phyloP scores from a whole-genome alignment of 78 protist genomes.

The Dictyostelium capitatum region DNA sequence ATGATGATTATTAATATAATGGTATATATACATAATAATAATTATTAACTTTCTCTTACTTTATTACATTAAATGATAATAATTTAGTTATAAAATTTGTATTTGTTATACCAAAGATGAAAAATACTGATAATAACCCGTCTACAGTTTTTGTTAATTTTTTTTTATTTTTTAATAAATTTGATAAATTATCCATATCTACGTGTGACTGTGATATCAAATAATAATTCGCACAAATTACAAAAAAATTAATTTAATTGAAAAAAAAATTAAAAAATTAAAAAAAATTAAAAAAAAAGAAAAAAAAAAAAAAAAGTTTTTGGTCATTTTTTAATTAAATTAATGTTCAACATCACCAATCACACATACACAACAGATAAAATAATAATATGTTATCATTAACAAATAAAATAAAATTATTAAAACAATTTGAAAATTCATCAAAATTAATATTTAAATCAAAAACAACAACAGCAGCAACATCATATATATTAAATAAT shows the following conservation, averaged over 20 bases:
- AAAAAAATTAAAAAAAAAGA: background rate
- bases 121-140: constrained; percentile 27
- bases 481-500: background rate
- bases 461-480: background rate
- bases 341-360: background rate
- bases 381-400: background rate
- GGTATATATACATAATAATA: too few relatives aligned
- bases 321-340: too few relatives aligned
- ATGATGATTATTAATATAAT: too few relatives aligned
- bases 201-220: background rate
- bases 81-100: background rate
- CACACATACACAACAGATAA: background rate
- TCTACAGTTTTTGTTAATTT: constrained; percentile 51
- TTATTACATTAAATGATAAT: background rate
- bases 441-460: background rate
- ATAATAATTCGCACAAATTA: background rate
- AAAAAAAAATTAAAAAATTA: background rate
- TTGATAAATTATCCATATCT: background rate
- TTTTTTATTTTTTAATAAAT: constrained; percentile 19
- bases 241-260: background rate
- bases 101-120: constrained; percentile 31
- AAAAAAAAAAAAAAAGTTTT: too few relatives aligned
- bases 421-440: background rate
- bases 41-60: too few relatives aligned
- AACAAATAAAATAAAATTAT: background rate